These are phyloP conservation scores for Podaxis pistillaris DNA, from an alignment of 768 basidiomycete species.

Conservation along the genomic window DNA sequence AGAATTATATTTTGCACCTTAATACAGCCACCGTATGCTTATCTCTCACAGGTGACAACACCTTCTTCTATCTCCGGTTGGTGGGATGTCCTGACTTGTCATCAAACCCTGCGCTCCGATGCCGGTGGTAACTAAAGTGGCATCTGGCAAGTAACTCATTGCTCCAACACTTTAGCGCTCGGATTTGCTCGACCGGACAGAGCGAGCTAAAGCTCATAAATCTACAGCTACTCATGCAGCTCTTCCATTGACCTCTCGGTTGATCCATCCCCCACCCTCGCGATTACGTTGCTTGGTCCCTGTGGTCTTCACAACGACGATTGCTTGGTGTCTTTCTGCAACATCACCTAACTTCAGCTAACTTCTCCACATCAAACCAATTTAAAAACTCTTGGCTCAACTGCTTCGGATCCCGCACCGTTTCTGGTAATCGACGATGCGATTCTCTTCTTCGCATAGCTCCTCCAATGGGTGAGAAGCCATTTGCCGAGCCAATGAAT, in stretches of 20 bases:
- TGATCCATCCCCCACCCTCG: too few species aligned
- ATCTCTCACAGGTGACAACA: constrained; percentile 4
- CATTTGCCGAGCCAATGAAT: background rate
- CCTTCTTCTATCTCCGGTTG: constrained; percentile 2
- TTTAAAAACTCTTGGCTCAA: too few species aligned
- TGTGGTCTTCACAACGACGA: too few species aligned
- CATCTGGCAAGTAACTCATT: background rate
- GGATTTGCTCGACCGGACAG: background rate
- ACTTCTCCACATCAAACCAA: too few species aligned
- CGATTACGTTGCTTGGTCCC: too few species aligned
- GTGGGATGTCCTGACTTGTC: background rate
- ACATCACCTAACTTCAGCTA: too few species aligned
- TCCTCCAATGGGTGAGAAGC: background rate
- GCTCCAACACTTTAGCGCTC: background rate
- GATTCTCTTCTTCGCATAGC: too few species aligned
- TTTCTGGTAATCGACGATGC: too few species aligned
- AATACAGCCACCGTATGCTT: constrained; percentile 1
- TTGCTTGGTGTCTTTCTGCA: too few species aligned
- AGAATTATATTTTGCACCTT: background rate
- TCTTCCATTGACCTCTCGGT: too few species aligned
- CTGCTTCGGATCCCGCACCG: too few species aligned
- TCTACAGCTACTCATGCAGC: background rate
- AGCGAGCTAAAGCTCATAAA: background rate
- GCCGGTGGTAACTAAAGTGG: background rate
- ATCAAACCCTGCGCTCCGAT: background rate